phyloP scores from a whole-genome alignment of 2,329 filamentous ascomycete genomes.

The Harringtonia aguacate region DNA sequence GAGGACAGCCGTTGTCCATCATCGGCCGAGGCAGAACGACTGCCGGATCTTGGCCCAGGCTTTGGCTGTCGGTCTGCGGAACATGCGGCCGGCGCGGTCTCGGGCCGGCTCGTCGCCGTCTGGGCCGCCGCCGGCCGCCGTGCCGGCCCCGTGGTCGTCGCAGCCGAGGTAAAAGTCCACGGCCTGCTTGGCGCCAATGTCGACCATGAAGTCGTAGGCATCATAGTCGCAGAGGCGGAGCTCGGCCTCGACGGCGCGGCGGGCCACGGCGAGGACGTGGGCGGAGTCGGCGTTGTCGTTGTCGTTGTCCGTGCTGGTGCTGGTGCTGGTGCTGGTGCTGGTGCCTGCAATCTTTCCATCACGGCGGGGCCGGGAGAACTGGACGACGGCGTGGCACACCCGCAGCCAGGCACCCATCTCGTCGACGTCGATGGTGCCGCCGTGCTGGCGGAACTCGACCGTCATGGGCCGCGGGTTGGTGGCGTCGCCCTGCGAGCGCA shows the following conservation, averaged over 20 bases:
- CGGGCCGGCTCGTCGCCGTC: no score
- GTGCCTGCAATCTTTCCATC: background rate
- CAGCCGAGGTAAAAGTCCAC: background rate
- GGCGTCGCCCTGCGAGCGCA: background rate
- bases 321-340: no score
- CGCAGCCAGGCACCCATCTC: conserved; percentile 1
- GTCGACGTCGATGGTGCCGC: background rate
- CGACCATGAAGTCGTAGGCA: conserved; percentile 3
- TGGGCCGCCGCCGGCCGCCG: no score
- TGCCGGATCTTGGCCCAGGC: no score
- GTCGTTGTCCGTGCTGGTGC: background rate
- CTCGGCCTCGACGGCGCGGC: background rate
- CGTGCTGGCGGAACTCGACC: conserved; percentile 6
- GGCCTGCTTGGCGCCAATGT: background rate
- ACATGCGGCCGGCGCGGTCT: no score
- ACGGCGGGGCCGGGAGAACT: background rate
- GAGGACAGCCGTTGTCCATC: no score
- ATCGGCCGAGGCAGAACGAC: no score
- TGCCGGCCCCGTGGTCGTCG: background rate
- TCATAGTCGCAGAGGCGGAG: background rate
- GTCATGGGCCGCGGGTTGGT: background rate
- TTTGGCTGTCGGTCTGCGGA: no score
- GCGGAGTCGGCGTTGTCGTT: no score
- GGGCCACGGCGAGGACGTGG: background rate
- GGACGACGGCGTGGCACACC: background rate